phyloP scores from a whole-genome alignment of 228 moss, liverwort and hornwort genomes.

The Sphagnum fallax region DNA sequence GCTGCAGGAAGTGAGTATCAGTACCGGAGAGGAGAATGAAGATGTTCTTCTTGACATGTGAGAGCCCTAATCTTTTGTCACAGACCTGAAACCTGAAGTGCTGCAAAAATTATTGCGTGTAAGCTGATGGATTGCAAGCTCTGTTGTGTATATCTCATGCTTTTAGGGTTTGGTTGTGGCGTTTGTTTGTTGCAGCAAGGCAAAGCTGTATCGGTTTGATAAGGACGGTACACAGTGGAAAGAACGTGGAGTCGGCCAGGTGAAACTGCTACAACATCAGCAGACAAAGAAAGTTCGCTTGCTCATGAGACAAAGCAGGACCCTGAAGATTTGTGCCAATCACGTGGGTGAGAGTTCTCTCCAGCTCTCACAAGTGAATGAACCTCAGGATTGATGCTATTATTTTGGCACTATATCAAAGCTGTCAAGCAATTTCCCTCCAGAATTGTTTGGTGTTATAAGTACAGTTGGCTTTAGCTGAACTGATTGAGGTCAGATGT shows the following conservation, averaged over 20 bases:
- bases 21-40: conserved; percentile 93
- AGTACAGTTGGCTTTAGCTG: no score
- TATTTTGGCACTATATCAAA: no score
- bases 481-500: no score
- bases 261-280: conserved; percentile 86
- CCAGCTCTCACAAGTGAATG: background rate
- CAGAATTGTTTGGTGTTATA: no score
- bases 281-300: conserved; percentile 66
- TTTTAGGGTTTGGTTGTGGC: no score
- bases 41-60: conserved; percentile 80
- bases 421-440: no score
- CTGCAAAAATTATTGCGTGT: no score
- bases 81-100: no score
- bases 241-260: conserved; percentile 92
- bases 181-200: conserved; percentile 46
- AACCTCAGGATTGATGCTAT: no score
- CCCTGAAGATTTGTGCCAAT: conserved; percentile 91
- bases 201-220: conserved; percentile 92
- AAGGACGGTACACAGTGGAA: conserved; percentile 98
- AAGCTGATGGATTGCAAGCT: no score
- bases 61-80: conserved; percentile 7
- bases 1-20: conserved; percentile 77
- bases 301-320: conserved; percentile 95
- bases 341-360: conserved; percentile 50
- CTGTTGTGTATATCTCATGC: no score